phyloP scores from a whole-genome alignment of 257 asterid genomes.

The Orobanche coerulescens region DNA sequence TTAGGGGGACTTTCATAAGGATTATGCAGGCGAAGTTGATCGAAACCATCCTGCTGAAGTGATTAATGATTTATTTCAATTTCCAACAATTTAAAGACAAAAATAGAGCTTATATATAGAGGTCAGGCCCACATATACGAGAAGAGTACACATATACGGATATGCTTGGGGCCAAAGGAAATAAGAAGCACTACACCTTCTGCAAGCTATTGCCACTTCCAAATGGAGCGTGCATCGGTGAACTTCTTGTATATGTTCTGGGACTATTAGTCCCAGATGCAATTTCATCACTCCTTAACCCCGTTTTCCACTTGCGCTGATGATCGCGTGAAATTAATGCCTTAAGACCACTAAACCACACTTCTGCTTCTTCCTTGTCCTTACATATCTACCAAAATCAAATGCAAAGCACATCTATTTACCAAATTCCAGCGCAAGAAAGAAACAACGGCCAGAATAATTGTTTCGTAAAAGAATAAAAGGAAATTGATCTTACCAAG shows the following conservation, averaged over 20 bases:
- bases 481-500: conserved; percentile 50
- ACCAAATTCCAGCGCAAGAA: conserved; percentile 8
- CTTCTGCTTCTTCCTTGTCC: conserved; percentile 99
- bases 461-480: neutral
- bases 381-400: conserved; percentile 68
- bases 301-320: conserved; percentile 91
- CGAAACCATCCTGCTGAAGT: conserved; percentile 64
- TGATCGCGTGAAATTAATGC: conserved; percentile 90
- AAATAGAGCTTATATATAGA: conserved; percentile 15
- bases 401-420: conserved; percentile 3
- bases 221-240: conserved; percentile 87
- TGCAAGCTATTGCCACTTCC: conserved; percentile 69
- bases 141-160: conserved; percentile 13
- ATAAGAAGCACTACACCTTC: conserved; percentile 46
- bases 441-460: neutral
- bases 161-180: conserved; percentile 9
- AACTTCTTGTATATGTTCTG: conserved; percentile 82
- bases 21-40: conserved; percentile 77
- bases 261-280: conserved; percentile 97
- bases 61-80: conserved; percentile 25
- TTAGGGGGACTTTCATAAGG: conserved; percentile 96
- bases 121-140: conserved; percentile 2
- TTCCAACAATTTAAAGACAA: conserved; percentile 20
- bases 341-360: conserved; percentile 97
- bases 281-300: conserved; percentile 90